Conservation (phyloP, 225 moss, liverwort and hornwort species). For the Thuidium tamariscinum region DNA sequence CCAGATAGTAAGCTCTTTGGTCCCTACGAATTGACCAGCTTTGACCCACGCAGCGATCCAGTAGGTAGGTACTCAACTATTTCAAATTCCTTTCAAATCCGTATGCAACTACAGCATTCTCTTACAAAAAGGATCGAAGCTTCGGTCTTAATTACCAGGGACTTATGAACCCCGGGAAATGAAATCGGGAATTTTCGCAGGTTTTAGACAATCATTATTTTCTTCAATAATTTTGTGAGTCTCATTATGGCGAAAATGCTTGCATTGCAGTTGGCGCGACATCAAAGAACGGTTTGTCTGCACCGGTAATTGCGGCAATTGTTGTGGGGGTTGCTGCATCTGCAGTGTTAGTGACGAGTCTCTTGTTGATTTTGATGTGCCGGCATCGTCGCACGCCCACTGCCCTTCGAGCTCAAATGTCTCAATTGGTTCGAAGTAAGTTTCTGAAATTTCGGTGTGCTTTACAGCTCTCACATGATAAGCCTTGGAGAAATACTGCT, state of each 20-base stretch:
- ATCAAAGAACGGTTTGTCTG: background rate
- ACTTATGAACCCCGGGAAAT: background rate
- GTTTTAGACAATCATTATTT: background rate
- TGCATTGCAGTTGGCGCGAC: background rate
- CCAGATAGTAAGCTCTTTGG: background rate
- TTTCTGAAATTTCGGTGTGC: background rate
- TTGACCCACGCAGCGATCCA: background rate
- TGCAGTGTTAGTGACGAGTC: background rate
- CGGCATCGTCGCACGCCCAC: background rate
- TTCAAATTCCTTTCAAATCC: background rate
- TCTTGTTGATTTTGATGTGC: background rate
- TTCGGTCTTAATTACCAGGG: too few relatives aligned
- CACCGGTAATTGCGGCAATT: background rate
- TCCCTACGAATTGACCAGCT: background rate
- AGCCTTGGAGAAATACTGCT: background rate
- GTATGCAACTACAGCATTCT: background rate
- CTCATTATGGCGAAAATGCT: background rate
- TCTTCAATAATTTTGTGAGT: background rate
- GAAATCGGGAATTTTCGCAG: background rate
- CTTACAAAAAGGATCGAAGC: too few relatives aligned
- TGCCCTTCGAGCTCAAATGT: constrained; percentile 10
- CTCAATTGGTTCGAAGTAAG: constrained; percentile 12
- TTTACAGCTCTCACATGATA: background rate
- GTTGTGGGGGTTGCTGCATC: background rate
- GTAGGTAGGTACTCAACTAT: background rate